Evolutionary conservation across 495 filamentous ascomycete species (phyloP).

Genomic region (Pyrenula massariospora): DNA sequence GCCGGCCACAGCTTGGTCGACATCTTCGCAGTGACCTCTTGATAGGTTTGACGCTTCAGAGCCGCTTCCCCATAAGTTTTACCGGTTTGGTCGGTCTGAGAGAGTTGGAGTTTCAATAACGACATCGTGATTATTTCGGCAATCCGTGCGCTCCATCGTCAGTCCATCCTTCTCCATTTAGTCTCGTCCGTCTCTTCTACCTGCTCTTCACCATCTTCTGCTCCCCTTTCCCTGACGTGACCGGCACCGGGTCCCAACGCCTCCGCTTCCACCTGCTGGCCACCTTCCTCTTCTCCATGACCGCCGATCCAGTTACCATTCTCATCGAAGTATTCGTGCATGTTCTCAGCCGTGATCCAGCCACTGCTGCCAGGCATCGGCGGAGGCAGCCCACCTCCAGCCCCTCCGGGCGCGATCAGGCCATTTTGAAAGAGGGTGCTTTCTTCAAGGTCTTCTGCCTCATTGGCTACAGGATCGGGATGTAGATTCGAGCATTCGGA

Average conservation of each 20-base stretch:
- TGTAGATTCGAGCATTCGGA: slow-evolving; percentile 82
- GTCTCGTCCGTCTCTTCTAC: slow-evolving; percentile 33
- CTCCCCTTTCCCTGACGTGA: slow-evolving; percentile 37
- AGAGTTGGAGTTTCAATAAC: no score
- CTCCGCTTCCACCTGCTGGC: slow-evolving; percentile 12
- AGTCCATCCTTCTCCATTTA: slow-evolving; percentile 53
- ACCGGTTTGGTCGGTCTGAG: no score
- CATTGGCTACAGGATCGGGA: slow-evolving; percentile 56
- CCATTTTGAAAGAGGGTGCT: slow-evolving; percentile 14
- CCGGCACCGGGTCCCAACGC: slow-evolving; percentile 45
- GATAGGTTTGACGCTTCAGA: no score
- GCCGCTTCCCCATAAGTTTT: no score
- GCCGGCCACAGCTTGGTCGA: no score
- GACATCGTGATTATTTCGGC: no score
- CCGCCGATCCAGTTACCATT: slow-evolving; percentile 45
- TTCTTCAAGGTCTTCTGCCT: slow-evolving; percentile 19
- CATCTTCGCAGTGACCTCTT: no score
- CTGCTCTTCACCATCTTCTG: slow-evolving; percentile 20
- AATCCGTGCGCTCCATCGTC: slow-evolving; percentile 6
- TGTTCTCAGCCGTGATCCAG: slow-evolving; percentile 97
- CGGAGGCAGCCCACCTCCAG: slow-evolving; percentile 51
- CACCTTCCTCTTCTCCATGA: slow-evolving; percentile 21
- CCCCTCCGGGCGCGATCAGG: slow-evolving; percentile 15
- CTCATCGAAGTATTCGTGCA: slow-evolving; percentile 64
- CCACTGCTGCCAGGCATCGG: slow-evolving; percentile 75